Conservation (phyloP, 1,139 yeast species). For the Suhomyces guaymorum region DNA sequence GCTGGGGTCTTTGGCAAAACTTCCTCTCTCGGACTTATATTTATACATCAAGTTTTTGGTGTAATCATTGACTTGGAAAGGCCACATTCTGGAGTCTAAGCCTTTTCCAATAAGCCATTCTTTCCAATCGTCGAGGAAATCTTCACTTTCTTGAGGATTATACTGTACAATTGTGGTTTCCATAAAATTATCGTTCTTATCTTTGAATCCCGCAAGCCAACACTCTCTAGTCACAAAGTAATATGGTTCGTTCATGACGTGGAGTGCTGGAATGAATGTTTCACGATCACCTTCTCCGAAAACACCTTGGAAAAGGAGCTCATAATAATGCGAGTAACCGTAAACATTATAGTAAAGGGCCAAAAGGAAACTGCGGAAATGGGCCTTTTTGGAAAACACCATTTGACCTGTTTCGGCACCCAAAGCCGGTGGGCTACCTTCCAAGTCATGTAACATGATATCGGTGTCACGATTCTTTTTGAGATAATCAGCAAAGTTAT, state of each 20-base stretch:
- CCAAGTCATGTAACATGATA: conserved; percentile 34
- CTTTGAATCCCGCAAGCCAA: conserved; percentile 19
- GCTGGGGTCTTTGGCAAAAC: conserved; percentile 21
- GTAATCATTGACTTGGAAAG: conserved; percentile 31
- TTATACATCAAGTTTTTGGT: conserved; percentile 23
- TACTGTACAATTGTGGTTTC: conserved; percentile 25
- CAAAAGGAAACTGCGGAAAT: conserved; percentile 29
- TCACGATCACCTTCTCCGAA: conserved; percentile 43
- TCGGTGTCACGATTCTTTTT: conserved; percentile 19
- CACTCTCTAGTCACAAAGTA: conserved; percentile 23
- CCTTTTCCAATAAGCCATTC: conserved; percentile 16
- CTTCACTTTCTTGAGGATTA: conserved; percentile 18
- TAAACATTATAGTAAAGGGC: conserved; percentile 35
- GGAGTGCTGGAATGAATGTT: conserved; percentile 40
- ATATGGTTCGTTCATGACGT: conserved; percentile 38
- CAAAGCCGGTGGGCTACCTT: conserved; percentile 30
- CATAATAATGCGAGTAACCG: conserved; percentile 31
- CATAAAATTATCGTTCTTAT: conserved; percentile 8
- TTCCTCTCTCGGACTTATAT: conserved; percentile 12
- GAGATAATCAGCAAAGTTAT: conserved; percentile 17
- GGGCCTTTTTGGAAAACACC: conserved; percentile 33
- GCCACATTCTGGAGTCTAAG: conserved; percentile 33
- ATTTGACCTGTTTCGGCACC: conserved; percentile 40
- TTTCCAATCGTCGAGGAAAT: conserved; percentile 18
- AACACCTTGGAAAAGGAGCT: conserved; percentile 38